Evolutionary conservation across 306 rosid species (phyloP).

Genomic region (Myrica gale): DNA sequence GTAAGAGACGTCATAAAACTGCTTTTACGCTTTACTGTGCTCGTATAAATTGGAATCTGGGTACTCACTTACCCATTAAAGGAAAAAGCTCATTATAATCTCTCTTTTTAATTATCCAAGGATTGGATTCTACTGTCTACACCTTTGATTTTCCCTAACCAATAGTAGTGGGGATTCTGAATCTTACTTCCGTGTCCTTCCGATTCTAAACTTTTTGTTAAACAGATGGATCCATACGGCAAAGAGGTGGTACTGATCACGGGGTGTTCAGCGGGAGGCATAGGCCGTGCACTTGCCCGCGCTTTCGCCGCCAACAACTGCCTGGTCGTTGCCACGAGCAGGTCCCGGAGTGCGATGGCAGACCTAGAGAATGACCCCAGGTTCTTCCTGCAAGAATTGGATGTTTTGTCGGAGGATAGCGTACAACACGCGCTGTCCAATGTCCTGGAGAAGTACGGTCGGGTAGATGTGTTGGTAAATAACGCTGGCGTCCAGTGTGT

Average conservation of each 20-base stretch:
- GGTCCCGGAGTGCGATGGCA: slow-evolving; percentile 55
- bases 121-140: too few species aligned
- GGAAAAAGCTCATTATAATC: too few species aligned
- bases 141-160: too few species aligned
- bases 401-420: slow-evolving; percentile 70
- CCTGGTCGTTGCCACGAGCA: slow-evolving; percentile 69
- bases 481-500: slow-evolving; percentile 82
- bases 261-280: slow-evolving; percentile 67
- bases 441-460: slow-evolving; percentile 51
- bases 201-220: too few species aligned
- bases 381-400: slow-evolving; percentile 61
- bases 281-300: slow-evolving; percentile 75
- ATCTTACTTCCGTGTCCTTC: too few species aligned
- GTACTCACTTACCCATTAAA: too few species aligned
- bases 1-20: too few species aligned
- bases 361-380: slow-evolving; percentile 51
- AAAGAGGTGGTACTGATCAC: slow-evolving; percentile 62
- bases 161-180: too few species aligned
- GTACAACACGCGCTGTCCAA: slow-evolving; percentile 40
- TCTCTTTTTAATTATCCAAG: too few species aligned
- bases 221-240: not conserved
- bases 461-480: slow-evolving; percentile 70
- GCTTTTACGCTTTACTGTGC: too few species aligned
- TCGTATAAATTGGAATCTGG: too few species aligned
- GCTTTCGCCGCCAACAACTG: slow-evolving; percentile 65